A percentile compares a stretch with the other conserved stretches of the same genome.
These are phyloP conservation scores for Torulaspora gathmanii DNA, from an alignment of 805 yeast genomes.

Conservation along the genomic window DNA sequence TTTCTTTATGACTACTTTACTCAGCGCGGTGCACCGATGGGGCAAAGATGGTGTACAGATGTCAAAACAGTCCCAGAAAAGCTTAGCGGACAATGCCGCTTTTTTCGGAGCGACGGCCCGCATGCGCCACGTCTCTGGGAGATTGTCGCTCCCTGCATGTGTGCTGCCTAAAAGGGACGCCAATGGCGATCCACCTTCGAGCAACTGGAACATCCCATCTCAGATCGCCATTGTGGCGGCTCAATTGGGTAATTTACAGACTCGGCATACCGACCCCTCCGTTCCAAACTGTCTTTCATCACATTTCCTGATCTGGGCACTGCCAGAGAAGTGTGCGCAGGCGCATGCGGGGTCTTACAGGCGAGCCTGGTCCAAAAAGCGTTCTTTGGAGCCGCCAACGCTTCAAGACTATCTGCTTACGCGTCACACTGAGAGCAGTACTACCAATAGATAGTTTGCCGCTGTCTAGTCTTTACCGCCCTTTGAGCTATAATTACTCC, in stretches of 20 bases:
- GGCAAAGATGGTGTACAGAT: not conserved
- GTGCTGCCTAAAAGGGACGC: slow-evolving; percentile 1
- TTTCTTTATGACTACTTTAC: too few species aligned
- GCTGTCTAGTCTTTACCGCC: too few species aligned
- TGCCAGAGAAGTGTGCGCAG: not conserved
- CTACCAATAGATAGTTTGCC: too few species aligned
- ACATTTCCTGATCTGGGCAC: not conserved
- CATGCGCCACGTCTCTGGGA: not conserved
- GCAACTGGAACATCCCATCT: not conserved
- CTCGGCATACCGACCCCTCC: not conserved
- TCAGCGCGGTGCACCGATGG: not conserved
- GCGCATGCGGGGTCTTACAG: not conserved
- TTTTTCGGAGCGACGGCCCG: too few species aligned
- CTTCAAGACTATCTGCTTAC: too few species aligned
- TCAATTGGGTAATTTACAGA: not conserved
- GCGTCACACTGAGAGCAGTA: too few species aligned
- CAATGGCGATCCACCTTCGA: slow-evolving; percentile 4
- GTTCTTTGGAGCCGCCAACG: too few species aligned
- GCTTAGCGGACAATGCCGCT: too few species aligned
- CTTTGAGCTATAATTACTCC: too few species aligned
- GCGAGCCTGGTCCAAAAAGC: not conserved
- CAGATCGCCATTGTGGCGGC: not conserved
- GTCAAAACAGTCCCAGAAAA: not conserved
- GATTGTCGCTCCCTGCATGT: not conserved
- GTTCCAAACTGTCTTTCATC: not conserved